Percentiles rank a stretch among this genome's conserved stretches.
Conservation (phyloP, 257 asterid genomes). For the Ophiorrhiza pumila region DNA sequence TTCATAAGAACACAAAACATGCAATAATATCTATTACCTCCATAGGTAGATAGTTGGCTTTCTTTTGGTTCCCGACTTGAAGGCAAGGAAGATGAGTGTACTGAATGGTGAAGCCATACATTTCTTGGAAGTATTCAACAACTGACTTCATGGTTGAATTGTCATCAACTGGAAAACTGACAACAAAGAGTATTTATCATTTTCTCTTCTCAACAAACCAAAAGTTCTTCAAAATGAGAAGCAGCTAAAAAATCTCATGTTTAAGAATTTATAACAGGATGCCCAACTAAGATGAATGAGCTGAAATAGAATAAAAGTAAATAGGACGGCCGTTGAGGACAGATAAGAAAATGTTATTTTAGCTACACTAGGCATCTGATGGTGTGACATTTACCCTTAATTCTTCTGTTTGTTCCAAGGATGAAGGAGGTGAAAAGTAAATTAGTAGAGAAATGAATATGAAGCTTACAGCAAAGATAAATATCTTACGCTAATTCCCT, state of each 20-base stretch:
- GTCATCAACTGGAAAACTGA: slow-evolving; percentile 96
- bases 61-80: slow-evolving; percentile 99
- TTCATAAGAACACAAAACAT: background rate
- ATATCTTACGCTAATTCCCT: slow-evolving; percentile 84
- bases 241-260: background rate
- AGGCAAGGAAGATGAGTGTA: slow-evolving; percentile 96
- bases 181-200: slow-evolving; percentile 4
- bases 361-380: background rate
- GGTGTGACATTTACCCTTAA: background rate
- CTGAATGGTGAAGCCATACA: slow-evolving; percentile 90
- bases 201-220: background rate
- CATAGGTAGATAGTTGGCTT: slow-evolving; percentile 97
- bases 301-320: no score
- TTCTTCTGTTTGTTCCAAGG: background rate
- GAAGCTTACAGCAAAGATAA: background rate
- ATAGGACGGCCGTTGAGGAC: background rate
- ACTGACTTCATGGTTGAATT: slow-evolving; percentile 87
- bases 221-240: background rate
- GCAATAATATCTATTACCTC: slow-evolving; percentile 48
- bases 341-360: background rate
- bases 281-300: background rate
- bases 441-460: background rate
- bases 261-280: background rate
- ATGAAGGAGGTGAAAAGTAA: background rate
- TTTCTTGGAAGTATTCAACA: slow-evolving; percentile 89